Evolutionary conservation across 352 stramenopile genomes (phyloP), one percentile per base, ranked within the genome.

Genomic region (Globisporangium perplexum): DNA sequence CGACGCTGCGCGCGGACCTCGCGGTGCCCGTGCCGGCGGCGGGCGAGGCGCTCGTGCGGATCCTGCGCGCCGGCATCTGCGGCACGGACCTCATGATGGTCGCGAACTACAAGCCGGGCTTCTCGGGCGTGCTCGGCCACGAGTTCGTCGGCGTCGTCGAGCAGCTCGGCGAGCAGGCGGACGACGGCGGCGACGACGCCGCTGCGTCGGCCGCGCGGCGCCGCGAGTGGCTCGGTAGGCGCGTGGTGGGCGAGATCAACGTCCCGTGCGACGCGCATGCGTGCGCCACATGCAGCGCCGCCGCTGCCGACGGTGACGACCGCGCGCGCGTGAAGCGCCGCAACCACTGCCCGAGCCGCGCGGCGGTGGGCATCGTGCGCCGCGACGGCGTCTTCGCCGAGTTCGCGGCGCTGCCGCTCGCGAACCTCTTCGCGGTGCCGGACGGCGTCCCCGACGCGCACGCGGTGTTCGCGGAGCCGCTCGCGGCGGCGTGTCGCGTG

Each of bases 191-290:
- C 59, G 26, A 30, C 59, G 23, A 57, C 46, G 14, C 55, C 59
- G 18, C 47, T 18, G 22, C 53, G 53, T 11, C 33, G 33, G 33
- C 11, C 22, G 18, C 55, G 5, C n/a, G 43, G 36, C 7, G 12
- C 7, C 39, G 17, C 17, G 14, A 45, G n/a, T 83, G 77, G 82
- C 51, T 95, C 0, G 78, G 80, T 18, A 77, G 91, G 59, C 85
- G 90, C 30, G 88, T 97, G 24, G 91, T 95, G 26, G 90, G 83
- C 18, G 90, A 97, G 66, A 96, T 97, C 47, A 97, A 97, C 62
- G 65, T 97, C 47, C 77, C 83, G 23, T 96, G 88, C 55, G 71
- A 81, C 22, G 62, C 74, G 42, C 53, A 55, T 15, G 72, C 78
- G 11, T 94, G 83, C 60, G 36, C 20, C 14, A 73, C 55, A 28